A percentile compares a stretch with the other conserved stretches of the same genome.
These are phyloP conservation scores for Tubosaeta sp. DNA, from an alignment of 768 basidiomycete genomes.

Conservation along the genomic window DNA sequence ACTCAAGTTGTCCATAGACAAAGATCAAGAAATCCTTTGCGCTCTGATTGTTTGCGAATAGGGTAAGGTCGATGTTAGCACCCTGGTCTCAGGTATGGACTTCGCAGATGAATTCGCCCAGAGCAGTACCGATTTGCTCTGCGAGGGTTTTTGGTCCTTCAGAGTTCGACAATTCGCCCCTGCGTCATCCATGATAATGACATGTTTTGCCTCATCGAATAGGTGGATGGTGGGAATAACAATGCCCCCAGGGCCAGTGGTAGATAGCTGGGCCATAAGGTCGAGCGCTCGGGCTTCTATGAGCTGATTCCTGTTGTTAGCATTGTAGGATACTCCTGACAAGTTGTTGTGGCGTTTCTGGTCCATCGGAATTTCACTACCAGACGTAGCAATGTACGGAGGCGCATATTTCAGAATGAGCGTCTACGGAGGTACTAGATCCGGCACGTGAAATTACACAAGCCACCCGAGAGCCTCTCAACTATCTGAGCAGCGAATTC, in stretches of 20 bases:
- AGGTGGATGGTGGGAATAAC: constrained; percentile 47
- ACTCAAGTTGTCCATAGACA: constrained; percentile 44
- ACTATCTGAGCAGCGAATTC: constrained; percentile 40
- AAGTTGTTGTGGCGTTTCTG: constrained; percentile 41
- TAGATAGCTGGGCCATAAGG: constrained; percentile 35
- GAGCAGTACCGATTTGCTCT: constrained; percentile 43
- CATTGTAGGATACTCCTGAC: neutral
- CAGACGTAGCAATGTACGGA: constrained; percentile 34
- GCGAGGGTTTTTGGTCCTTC: constrained; percentile 34
- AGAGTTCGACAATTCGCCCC: constrained; percentile 37
- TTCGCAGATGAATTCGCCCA: constrained; percentile 54
- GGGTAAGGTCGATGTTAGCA: constrained; percentile 24
- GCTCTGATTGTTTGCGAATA: constrained; percentile 39
- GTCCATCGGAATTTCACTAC: constrained; percentile 27
- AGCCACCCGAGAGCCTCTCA: constrained; percentile 46
- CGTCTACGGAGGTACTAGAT: constrained; percentile 42
- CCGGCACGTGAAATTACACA: constrained; percentile 53
- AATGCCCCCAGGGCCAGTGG: constrained; percentile 32
- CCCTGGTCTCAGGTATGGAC: constrained; percentile 48
- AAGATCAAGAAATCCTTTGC: constrained; percentile 39
- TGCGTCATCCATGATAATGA: constrained; percentile 61
- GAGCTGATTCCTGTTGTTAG: constrained; percentile 34
- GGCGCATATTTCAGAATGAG: constrained; percentile 58
- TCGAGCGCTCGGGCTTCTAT: constrained; percentile 47
- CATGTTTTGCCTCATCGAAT: constrained; percentile 46